Conservation (phyloP, 345 rosid genomes). For the Linum trigynum region DNA sequence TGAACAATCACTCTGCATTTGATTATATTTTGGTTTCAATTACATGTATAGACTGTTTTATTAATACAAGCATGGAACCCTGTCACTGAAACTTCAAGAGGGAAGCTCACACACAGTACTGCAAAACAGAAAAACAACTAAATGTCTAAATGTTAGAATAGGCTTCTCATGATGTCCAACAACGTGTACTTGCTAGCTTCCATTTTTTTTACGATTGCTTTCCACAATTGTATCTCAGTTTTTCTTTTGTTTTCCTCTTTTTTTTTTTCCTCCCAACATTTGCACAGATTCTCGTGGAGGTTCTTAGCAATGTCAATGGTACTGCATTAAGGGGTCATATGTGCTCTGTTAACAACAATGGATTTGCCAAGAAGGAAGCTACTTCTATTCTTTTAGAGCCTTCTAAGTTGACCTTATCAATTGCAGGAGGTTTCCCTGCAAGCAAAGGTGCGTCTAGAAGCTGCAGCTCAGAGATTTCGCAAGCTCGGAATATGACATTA, state of each 20-base stretch:
- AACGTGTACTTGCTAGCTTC: not conserved
- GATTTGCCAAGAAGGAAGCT: slow-evolving; percentile 56
- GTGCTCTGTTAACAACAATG: slow-evolving; percentile 50
- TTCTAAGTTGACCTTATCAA: slow-evolving; percentile 66
- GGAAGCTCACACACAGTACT: not conserved
- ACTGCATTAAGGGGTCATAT: slow-evolving; percentile 39
- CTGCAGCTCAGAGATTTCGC: slow-evolving; percentile 45
- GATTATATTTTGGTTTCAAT: no score
- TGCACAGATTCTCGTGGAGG: slow-evolving; percentile 93
- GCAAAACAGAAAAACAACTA: not conserved
- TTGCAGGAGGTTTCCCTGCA: slow-evolving; percentile 80
- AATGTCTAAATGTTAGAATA: not conserved
- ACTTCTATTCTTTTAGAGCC: slow-evolving; percentile 68
- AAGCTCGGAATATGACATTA: slow-evolving; percentile 32
- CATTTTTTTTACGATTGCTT: not conserved
- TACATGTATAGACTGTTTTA: no score
- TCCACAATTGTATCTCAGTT: not conserved
- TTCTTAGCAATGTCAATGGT: slow-evolving; percentile 60
- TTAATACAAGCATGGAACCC: no score
- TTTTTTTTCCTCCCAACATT: slow-evolving; percentile 12
- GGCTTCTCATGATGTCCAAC: not conserved
- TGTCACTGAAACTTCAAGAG: no score
- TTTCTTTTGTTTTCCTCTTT: slow-evolving; percentile 5
- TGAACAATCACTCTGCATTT: no score
- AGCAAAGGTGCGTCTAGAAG: slow-evolving; percentile 58